Conservation (phyloP, 1,284 basidiomycete species). For the Trichosporon coremiiforme region DNA sequence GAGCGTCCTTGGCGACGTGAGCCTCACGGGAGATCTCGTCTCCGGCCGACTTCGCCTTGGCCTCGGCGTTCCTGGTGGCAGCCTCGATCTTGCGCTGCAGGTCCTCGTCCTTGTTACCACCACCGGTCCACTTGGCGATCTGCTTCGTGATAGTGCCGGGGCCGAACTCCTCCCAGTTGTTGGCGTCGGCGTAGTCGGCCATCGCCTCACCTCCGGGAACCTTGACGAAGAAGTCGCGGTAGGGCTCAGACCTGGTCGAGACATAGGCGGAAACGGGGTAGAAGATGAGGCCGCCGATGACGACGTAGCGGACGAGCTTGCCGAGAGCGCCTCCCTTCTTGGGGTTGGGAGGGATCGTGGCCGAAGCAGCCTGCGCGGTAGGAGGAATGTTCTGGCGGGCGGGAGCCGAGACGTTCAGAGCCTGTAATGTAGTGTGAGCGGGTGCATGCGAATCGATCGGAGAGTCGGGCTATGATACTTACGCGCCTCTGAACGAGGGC, state of each 20-base stretch:
- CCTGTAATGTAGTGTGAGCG: conserved; percentile 29
- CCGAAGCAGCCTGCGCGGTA: conserved; percentile 31
- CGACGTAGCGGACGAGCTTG: conserved; percentile 55
- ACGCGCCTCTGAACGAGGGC: conserved; percentile 44
- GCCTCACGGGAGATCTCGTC: conserved; percentile 34
- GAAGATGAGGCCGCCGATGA: conserved; percentile 55
- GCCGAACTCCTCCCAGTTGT: conserved; percentile 67
- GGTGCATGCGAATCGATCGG: background rate
- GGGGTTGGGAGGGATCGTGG: conserved; percentile 32
- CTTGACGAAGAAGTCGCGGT: conserved; percentile 61
- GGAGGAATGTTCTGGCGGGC: conserved; percentile 33
- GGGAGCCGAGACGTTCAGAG: conserved; percentile 39
- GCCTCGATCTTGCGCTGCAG: conserved; percentile 36
- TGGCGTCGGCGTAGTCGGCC: conserved; percentile 76
- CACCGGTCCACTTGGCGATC: conserved; percentile 57
- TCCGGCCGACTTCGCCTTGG: conserved; percentile 54
- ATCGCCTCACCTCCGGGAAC: conserved; percentile 67
- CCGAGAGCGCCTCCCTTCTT: conserved; percentile 42
- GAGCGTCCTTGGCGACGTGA: conserved; percentile 36
- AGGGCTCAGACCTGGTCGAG: conserved; percentile 56
- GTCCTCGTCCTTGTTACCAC: conserved; percentile 56
- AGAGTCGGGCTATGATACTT: conserved; percentile 26
- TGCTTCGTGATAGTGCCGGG: conserved; percentile 64
- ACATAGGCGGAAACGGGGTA: conserved; percentile 57
- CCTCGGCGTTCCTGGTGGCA: conserved; percentile 53